These are phyloP conservation scores for Acmispon strigosus DNA, from an alignment of 306 rosid genomes.

Conservation along the genomic window DNA sequence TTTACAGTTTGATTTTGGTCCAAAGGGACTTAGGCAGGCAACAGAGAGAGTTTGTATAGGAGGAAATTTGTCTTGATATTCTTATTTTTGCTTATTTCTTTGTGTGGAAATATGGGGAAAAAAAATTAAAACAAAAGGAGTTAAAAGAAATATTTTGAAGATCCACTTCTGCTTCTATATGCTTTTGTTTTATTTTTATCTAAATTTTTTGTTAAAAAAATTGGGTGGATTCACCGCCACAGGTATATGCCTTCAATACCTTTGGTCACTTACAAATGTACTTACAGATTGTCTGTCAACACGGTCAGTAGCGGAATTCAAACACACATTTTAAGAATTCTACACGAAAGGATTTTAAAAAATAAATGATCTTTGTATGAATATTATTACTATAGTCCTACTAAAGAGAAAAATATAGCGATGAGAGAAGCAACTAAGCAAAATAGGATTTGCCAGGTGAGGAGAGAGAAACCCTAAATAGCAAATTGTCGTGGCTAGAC, in stretches of 20 bases:
- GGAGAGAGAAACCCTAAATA: neutral
- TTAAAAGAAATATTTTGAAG: slow-evolving; percentile 8
- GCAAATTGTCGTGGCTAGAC: neutral
- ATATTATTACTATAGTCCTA: too few relatives aligned
- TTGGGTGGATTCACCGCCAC: too few relatives aligned
- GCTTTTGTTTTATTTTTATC: neutral
- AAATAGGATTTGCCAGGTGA: slow-evolving; percentile 14
- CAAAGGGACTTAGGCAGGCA: slow-evolving; percentile 54
- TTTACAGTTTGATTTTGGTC: slow-evolving; percentile 48
- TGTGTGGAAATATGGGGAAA: neutral
- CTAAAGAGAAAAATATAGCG: too few relatives aligned
- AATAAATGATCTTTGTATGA: too few relatives aligned
- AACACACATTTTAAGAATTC: too few relatives aligned
- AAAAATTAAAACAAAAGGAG: neutral
- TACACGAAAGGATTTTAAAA: too few relatives aligned
- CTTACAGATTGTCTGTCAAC: too few relatives aligned
- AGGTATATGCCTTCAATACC: too few relatives aligned
- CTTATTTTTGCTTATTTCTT: too few relatives aligned
- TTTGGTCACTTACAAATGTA: too few relatives aligned
- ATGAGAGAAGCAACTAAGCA: neutral
- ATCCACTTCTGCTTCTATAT: neutral
- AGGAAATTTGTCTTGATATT: slow-evolving; percentile 34
- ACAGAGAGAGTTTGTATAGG: slow-evolving; percentile 69
- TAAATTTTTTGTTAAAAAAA: too few relatives aligned
- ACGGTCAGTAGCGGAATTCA: too few relatives aligned